These are phyloP conservation scores for Ogataea ganodermae DNA, from an alignment of 805 yeast genomes.

Conservation along the genomic window DNA sequence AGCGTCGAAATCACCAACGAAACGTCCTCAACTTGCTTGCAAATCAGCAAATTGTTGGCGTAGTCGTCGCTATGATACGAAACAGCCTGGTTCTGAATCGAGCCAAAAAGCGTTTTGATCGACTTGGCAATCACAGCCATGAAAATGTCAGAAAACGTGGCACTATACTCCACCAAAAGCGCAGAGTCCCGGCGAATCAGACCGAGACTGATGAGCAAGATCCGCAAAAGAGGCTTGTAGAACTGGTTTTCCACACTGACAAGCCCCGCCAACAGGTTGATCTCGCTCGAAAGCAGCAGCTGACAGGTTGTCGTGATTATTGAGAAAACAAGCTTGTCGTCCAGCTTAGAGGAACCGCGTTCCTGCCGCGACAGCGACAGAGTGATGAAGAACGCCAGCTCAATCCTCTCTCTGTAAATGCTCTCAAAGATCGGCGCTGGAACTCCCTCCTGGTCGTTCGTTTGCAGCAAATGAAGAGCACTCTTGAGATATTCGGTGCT, in stretches of 20 bases:
- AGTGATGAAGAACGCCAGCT: constrained; percentile 59
- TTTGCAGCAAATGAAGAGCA: constrained; percentile 52
- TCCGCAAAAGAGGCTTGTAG: constrained; percentile 64
- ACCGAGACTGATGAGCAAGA: constrained; percentile 50
- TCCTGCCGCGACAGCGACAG: constrained; percentile 41
- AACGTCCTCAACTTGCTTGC: constrained; percentile 64
- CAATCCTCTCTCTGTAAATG: constrained; percentile 63
- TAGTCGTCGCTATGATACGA: constrained; percentile 40
- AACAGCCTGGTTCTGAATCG: constrained; percentile 59
- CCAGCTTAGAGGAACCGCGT: constrained; percentile 26
- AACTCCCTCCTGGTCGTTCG: constrained; percentile 53
- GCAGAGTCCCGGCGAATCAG: constrained; percentile 44
- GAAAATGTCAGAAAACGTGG: constrained; percentile 57
- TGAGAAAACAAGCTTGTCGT: constrained; percentile 40
- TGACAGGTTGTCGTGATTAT: constrained; percentile 46
- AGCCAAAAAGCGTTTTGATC: constrained; percentile 56
- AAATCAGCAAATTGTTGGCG: constrained; percentile 37
- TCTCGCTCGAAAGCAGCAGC: constrained; percentile 49
- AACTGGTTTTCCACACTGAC: constrained; percentile 39
- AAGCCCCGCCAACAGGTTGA: constrained; percentile 49
- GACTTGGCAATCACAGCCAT: constrained; percentile 67
- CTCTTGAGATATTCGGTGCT: constrained; percentile 32
- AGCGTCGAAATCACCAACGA: constrained; percentile 63
- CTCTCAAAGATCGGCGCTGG: constrained; percentile 49
- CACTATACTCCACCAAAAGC: constrained; percentile 47